Evolutionary conservation across 768 basidiomycete species (phyloP).

Genomic region (Boletellus emodensis): DNA sequence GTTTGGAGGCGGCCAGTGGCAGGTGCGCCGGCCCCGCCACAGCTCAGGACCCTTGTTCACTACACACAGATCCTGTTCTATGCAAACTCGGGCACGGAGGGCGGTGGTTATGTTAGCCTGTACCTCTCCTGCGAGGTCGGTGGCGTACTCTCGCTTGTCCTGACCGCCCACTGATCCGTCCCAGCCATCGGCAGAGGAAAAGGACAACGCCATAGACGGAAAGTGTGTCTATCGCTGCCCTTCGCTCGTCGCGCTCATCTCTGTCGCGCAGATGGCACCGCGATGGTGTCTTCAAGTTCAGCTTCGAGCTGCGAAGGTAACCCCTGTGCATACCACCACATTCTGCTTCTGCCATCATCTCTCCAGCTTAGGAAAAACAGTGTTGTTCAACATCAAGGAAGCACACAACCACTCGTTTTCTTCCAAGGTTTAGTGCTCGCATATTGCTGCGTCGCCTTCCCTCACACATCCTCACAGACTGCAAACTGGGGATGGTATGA

Average conservation of each 20-base stretch:
- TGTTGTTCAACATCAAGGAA: conserved; percentile 65
- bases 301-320: conserved; percentile 75
- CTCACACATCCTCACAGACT: conserved; percentile 42
- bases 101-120: conserved; percentile 62
- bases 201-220: conserved; percentile 58
- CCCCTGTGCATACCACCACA: neutral
- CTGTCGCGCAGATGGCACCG: conserved; percentile 62
- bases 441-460: neutral
- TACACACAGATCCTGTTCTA: conserved; percentile 71
- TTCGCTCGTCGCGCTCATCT: neutral
- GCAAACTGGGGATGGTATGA: conserved; percentile 85
- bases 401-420: conserved; percentile 82
- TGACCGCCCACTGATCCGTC: conserved; percentile 4
- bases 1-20: conserved; percentile 78
- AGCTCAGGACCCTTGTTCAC: neutral
- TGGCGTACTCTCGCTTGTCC: neutral
- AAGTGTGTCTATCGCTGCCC: conserved; percentile 36
- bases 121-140: conserved; percentile 81
- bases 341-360: neutral
- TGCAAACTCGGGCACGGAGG: conserved; percentile 69
- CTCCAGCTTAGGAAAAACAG: conserved; percentile 42
- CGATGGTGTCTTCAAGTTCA: conserved; percentile 82
- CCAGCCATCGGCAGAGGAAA: conserved; percentile 77
- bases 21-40: conserved; percentile 36
- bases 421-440: conserved; percentile 44